Conservation (phyloP, 768 basidiomycete species). For the Tulasnella sp. region DNA sequence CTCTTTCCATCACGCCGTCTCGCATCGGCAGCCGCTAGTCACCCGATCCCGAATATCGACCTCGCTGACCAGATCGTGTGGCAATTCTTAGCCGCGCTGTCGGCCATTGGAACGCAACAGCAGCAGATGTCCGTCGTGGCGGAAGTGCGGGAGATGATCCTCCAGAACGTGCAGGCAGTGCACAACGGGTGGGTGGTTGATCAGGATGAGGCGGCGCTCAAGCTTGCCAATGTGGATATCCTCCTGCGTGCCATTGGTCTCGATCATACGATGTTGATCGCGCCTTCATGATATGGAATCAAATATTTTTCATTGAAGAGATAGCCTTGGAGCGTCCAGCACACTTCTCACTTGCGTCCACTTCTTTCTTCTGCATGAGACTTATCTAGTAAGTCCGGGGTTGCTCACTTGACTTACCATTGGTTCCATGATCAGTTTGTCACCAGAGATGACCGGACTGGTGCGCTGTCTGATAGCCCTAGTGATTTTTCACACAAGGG, state of each 20-base stretch:
- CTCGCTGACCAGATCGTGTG: constrained; percentile 70
- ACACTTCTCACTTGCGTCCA: too few relatives aligned
- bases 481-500: too few relatives aligned
- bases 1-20: constrained; percentile 86
- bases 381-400: too few relatives aligned
- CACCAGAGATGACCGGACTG: too few relatives aligned
- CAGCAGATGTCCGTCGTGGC: constrained; percentile 85
- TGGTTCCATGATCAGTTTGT: too few relatives aligned
- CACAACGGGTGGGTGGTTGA: constrained; percentile 62
- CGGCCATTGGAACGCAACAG: constrained; percentile 65
- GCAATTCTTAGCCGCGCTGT: constrained; percentile 85
- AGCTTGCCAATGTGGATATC: constrained; percentile 78
- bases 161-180: constrained; percentile 76
- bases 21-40: constrained; percentile 27
- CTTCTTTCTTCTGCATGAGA: too few relatives aligned
- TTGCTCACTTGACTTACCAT: too few relatives aligned
- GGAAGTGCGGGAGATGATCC: constrained; percentile 79
- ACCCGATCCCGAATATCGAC: constrained; percentile 42
- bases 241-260: constrained; percentile 72
- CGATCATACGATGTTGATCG: constrained; percentile 26
- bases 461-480: too few relatives aligned
- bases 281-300: constrained; percentile 21
- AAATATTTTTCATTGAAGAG: too few relatives aligned
- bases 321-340: too few relatives aligned
- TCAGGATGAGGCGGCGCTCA: constrained; percentile 64